Percentiles rank a stretch among this genome's conserved stretches.
These are phyloP conservation scores for Barnettozyma pratensis DNA, from an alignment of 805 yeast genomes.

Conservation along the genomic window DNA sequence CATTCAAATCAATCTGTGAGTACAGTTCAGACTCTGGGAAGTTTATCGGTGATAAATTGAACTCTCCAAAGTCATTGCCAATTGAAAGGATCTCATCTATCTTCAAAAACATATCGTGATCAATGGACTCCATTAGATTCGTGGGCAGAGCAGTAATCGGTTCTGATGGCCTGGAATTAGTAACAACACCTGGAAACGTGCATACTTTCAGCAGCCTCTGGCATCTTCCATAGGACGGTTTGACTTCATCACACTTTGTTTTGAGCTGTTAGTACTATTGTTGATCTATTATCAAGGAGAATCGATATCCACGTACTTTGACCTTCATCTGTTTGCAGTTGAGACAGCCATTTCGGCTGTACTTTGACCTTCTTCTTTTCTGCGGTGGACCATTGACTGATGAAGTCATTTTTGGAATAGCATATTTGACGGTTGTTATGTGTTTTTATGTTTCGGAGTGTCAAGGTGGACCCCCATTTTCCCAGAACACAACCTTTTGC, in stretches of 20 bases:
- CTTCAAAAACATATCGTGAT: constrained; percentile 16
- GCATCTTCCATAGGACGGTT: constrained; percentile 16
- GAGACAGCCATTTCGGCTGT: constrained; percentile 33
- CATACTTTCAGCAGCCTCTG: constrained; percentile 6
- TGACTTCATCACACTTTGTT: constrained; percentile 14
- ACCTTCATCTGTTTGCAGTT: constrained; percentile 40
- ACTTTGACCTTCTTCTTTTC: constrained; percentile 14
- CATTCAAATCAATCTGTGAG: not conserved
- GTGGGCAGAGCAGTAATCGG: not conserved
- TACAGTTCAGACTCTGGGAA: constrained; percentile 6
- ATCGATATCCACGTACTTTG: constrained; percentile 20
- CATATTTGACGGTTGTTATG: too few relatives aligned
- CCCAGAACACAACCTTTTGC: too few relatives aligned
- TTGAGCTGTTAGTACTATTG: not conserved
- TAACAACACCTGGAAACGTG: not conserved
- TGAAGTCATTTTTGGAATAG: too few relatives aligned
- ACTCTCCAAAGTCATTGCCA: constrained; percentile 2
- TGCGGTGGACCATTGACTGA: too few relatives aligned
- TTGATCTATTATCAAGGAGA: not conserved
- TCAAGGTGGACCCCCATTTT: too few relatives aligned
- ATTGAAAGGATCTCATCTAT: constrained; percentile 14
- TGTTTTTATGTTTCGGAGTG: too few relatives aligned
- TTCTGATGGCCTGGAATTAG: not conserved
- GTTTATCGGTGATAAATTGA: not conserved
- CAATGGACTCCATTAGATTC: constrained; percentile 15